A percentile compares a stretch with the other conserved stretches of the same genome.
These are phyloP conservation scores for Penicillium robsamsonii DNA, from an alignment of 495 filamentous ascomycete genomes.

Conservation along the genomic window DNA sequence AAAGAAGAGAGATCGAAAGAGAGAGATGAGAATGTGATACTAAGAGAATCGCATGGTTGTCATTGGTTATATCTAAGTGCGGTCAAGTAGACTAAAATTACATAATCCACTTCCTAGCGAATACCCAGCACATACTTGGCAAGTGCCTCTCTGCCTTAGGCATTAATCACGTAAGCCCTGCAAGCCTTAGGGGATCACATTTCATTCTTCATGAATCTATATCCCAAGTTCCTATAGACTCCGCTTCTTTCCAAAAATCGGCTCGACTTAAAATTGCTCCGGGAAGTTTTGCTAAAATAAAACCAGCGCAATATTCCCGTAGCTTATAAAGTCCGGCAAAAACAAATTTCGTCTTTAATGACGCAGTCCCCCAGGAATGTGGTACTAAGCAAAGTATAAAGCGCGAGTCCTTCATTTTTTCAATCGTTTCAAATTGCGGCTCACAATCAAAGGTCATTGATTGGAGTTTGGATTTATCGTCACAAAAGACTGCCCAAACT, in stretches of 20 bases:
- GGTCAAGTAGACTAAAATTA: no score
- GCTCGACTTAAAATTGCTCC: neutral
- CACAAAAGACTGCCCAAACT: constrained; percentile 13
- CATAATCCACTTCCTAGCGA: no score
- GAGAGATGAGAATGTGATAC: no score
- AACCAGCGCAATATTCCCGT: constrained; percentile 1
- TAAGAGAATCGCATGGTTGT: no score
- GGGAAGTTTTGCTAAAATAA: neutral
- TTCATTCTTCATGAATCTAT: neutral
- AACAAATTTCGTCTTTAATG: constrained; percentile 3
- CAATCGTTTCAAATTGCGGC: constrained; percentile 5
- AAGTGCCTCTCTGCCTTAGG: no score
- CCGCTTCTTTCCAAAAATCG: constrained; percentile 2
- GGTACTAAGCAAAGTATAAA: constrained; percentile 15
- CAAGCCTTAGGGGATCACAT: no score
- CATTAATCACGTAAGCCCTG: no score
- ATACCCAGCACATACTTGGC: no score
- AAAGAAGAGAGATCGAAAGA: no score
- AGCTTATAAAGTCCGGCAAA: constrained; percentile 4
- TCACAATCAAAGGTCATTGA: constrained; percentile 8
- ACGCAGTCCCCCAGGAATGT: constrained; percentile 3
- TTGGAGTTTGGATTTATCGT: neutral
- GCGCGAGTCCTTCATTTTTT: neutral
- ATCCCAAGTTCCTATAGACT: neutral
- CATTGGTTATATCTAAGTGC: no score